A percentile compares a stretch with the other conserved stretches of the same genome.
Evolutionary conservation across 2,329 filamentous ascomycete species (phyloP).

Genomic region (Phyllosticta citribraziliensis): DNA sequence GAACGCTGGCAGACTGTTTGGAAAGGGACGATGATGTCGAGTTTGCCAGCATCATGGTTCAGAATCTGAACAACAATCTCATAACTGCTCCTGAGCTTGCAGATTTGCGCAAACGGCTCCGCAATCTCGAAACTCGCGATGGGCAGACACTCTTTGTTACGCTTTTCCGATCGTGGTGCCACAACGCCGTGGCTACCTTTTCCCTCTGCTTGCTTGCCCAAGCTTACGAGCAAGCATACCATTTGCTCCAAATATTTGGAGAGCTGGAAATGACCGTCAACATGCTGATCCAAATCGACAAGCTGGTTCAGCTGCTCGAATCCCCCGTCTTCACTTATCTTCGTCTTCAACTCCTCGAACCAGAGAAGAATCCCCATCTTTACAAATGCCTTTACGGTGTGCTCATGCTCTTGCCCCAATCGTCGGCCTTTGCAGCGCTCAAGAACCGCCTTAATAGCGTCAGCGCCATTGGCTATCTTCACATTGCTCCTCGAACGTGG

Average conservation of each 20-base stretch:
- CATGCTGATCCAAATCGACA: constrained; percentile 97
- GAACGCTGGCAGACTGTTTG: constrained; percentile 89
- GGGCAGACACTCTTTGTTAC: constrained; percentile 93
- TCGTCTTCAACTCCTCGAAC: constrained; percentile 86
- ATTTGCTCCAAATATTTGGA: constrained; percentile 89
- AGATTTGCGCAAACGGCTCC: constrained; percentile 78
- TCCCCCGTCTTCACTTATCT: constrained; percentile 98
- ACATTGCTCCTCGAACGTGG: constrained; percentile 71
- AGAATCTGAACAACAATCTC: constrained; percentile 97
- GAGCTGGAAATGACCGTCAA: constrained; percentile 99
- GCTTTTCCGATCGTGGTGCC: constrained; percentile 93
- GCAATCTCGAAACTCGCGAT: constrained; percentile 85
- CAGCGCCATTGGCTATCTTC: constrained; percentile 90
- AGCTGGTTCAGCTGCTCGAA: constrained; percentile 90
- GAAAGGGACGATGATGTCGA: constrained; percentile 97
- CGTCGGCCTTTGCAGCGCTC: constrained; percentile 88
- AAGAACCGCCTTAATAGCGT: constrained; percentile 97
- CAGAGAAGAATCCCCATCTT: constrained; percentile 85
- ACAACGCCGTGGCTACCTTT: constrained; percentile 96
- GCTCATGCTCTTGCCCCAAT: constrained; percentile 96
- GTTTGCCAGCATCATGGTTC: constrained; percentile 98
- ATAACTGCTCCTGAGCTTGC: constrained; percentile 92
- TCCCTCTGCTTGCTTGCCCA: constrained; percentile 91
- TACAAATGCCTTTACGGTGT: constrained; percentile 98
- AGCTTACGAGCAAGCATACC: constrained; percentile 96